Conservation (phyloP, 2,329 filamentous ascomycete species). For the Pseudogymnoascus sp. region DNA sequence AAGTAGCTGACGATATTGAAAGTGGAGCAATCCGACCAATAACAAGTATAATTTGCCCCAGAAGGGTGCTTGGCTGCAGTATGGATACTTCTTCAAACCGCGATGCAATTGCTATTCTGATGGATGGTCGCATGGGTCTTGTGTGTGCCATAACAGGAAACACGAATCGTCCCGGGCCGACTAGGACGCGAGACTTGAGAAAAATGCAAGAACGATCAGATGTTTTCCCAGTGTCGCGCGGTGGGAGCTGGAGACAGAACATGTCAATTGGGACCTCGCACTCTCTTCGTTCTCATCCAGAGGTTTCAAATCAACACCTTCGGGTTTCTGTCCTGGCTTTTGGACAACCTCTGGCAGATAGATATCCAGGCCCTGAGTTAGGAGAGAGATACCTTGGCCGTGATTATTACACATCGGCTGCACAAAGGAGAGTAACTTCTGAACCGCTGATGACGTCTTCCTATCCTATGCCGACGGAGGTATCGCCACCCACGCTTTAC, state of each 20-base stretch:
- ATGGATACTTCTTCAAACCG: constrained; percentile 52
- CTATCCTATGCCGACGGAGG: constrained; percentile 25
- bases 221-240: background rate
- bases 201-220: background rate
- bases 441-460: background rate
- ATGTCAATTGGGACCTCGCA: background rate
- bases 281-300: background rate
- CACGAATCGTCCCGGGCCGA: constrained; percentile 14
- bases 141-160: constrained; percentile 43
- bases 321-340: background rate
- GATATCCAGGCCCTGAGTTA: background rate
- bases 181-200: background rate
- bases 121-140: constrained; percentile 52
- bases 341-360: background rate
- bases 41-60: constrained; percentile 47
- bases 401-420: background rate
- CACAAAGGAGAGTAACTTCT: background rate
- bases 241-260: background rate
- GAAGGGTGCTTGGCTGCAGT: constrained; percentile 47
- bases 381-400: background rate
- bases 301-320: background rate
- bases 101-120: constrained; percentile 47
- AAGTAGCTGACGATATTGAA: background rate
- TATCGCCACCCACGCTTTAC: constrained; percentile 28
- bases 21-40: constrained; percentile 34